Evolutionary conservation across 83 land plant genomes (phyloP), one percentile per base, ranked within the genome.

Genomic region (Isoetes engelmannii): DNA sequence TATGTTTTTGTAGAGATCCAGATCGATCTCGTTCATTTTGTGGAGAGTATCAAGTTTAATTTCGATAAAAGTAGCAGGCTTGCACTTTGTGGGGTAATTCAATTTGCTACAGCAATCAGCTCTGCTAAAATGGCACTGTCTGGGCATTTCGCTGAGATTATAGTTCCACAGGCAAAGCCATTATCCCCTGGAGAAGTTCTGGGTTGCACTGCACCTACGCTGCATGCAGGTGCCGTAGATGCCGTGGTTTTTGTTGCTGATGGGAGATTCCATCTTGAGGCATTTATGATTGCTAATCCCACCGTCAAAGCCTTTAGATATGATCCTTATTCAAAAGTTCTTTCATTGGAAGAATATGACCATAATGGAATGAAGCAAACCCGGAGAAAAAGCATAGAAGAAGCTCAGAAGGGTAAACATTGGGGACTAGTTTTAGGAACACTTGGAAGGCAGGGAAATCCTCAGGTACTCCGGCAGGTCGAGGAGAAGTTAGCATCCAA

Each of bases 201-300:
- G 2, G 98, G 98, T 5, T 94, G 96, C 77, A 94, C 98, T 0
- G 80, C 92, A 0, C 98, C 98, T 4, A 61, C 79, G 4, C 43
- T 89, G 17, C 78, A 81, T 7, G 67, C 58, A 12, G 75, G 75
- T 13, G 41, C 61, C 0, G 82, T 83, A 0, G 84, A 76, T 46
- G 71, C 81, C 4, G 63, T 79, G 54, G 81, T 90, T 8, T 94
- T 94, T 62, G 92, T 94, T 12, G 87, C 98, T 17, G 98, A 90
- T 76, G 98, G 96, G 59, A 73, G 98, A 65, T 94, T 94, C 55
- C 98, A 90, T 75, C 79, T 94, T 5, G 98, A 94, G 72, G 92
- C 96, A 12, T 88, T 94, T 49, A 94, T 94, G 92, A 94, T 94
- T 37, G 96, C 98, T n/a, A 94, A 94, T 72, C 98, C 98, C 4